phyloP scores from a whole-genome alignment of 164 flowering plant genomes.

The Annona cherimola region DNA sequence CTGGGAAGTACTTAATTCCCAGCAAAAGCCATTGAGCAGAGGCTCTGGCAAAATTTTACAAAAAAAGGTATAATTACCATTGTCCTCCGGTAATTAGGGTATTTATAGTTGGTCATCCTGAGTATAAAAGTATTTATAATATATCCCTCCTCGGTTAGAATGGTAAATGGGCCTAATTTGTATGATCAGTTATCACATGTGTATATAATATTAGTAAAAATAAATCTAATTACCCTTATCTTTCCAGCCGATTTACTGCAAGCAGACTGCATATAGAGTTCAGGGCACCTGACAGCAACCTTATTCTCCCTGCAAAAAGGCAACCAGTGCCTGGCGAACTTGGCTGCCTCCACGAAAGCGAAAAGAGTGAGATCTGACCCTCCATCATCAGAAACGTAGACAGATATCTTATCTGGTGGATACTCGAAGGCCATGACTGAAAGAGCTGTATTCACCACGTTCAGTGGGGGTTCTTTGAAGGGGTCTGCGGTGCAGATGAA shows the following conservation, averaged over 20 bases:
- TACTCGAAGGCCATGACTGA: constrained; percentile 29
- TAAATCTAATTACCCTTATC: constrained; percentile 13
- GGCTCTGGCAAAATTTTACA: too few relatives aligned
- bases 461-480: constrained; percentile 25
- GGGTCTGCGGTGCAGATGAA: constrained; percentile 38
- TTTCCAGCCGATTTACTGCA: not conserved
- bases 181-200: too few relatives aligned
- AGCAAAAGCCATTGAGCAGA: too few relatives aligned
- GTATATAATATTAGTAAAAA: too few relatives aligned
- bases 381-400: constrained; percentile 33
- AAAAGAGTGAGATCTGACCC: constrained; percentile 28
- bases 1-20: too few relatives aligned
- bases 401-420: constrained; percentile 23
- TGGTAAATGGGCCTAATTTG: too few relatives aligned
- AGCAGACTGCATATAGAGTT: constrained; percentile 10
- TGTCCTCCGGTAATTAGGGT: too few relatives aligned
- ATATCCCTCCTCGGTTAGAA: too few relatives aligned
- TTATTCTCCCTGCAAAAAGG: constrained; percentile 21
- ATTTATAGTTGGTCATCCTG: too few relatives aligned
- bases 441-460: constrained; percentile 21
- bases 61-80: too few relatives aligned
- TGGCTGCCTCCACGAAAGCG: constrained; percentile 31
- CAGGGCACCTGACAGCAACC: constrained; percentile 20
- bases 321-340: constrained; percentile 27
- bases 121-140: too few relatives aligned